Evolutionary conservation across 352 stramenopile species (phyloP), one percentile per base, ranked within the genome.

Genomic region (Pythium brachiatum): DNA sequence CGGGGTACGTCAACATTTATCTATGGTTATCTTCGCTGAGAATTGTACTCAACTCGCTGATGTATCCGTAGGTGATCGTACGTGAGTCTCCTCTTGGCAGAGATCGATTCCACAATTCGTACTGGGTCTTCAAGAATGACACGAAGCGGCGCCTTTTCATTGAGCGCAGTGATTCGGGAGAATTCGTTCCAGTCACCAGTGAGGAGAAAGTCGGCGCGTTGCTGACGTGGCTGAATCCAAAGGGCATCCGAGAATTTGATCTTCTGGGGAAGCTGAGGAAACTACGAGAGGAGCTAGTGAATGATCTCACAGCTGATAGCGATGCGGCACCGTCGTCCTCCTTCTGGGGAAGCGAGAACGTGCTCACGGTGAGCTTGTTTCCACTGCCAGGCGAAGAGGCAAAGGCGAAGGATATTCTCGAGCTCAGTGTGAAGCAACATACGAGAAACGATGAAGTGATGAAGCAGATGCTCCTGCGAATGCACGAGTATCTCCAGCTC

Each of bases 91-190:
- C 83, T 8, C 53, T 94, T 26, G 86, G 86, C 56, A 83, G 66
- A 61, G 86, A 94, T 54, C 75, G 86, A 31, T 92, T 78, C 27
- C 82, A 90, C 68, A 90, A 90, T 55, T 76, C 76, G 9, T 94
- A 94, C 55, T 94, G 77, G 70, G 68, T 86, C 39, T 94, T 94
- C 62, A 81, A 79, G 53, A 75, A 87, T 32, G 83, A 91, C 69
- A 76, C 67, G 7, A 75, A 73, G n/a, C 60, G 70, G 15, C 70
- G 81, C 5, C 53, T 90, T 38, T 94, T 89, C 21, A 78, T 94
- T 21, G 81, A 92, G 52, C 77, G 78, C 44, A 76, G 64, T 46
- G 81, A 90, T 25, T 74, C 78, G 8, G 86, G 86, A 26, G 69
- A 86, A 31, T 88, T 92, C 34, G 62, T 81, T 6, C 58, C 82